Base-by-base conservation (phyloP, 2,329 filamentous ascomycete species). In the Rhynchosporium secalis region DNA sequence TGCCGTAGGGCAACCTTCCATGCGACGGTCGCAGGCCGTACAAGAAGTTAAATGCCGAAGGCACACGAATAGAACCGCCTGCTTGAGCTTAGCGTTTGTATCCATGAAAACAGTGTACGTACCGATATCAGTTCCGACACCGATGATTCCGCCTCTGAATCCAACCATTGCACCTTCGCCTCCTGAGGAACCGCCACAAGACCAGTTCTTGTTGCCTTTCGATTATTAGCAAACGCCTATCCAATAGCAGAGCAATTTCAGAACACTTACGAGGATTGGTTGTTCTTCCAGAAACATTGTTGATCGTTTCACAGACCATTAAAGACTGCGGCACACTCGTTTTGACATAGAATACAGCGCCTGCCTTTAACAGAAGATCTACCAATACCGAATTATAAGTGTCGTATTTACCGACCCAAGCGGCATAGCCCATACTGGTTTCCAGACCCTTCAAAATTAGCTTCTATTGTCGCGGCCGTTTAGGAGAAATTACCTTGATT, bases 331-430 rank as follows among this genome's bases (percentile, higher is more conserved):
- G 93, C 87, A 38, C 92, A 92, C 93, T 94, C 0, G 93, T 97
- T 80, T 97, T 97, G 69, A 92, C 91, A 73, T 96, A 96, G 0
- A 92, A 92, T 1, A 96, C 83, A 0, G 92, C 92, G 28, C 93
- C 90, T 3, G 91, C 72, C 40, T 72, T 68, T 12, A 72, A 66
- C 1, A 78, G 70, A 8, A 76, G 67, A 29, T 72, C 71, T 6
- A 75, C 73, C 6, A 77, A 58, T 7, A 67, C 71, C 3, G 67
- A 68, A 60, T 73, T 67, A 4, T 63, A 58, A 6, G 54, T 58
- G 12, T 68, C 70, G 31, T 65, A 67, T 49, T 67, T 70, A 20
- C 71, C 72, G 33, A 73, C 70, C 60, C 71, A 72, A 7, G 86
- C 86, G 73, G 96, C 92, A 70, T 92, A 96, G 13, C 75, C 77